Base-by-base conservation (phyloP, 176 grass and related monocot genomes). In the Thinopyrum elongatum region DNA sequence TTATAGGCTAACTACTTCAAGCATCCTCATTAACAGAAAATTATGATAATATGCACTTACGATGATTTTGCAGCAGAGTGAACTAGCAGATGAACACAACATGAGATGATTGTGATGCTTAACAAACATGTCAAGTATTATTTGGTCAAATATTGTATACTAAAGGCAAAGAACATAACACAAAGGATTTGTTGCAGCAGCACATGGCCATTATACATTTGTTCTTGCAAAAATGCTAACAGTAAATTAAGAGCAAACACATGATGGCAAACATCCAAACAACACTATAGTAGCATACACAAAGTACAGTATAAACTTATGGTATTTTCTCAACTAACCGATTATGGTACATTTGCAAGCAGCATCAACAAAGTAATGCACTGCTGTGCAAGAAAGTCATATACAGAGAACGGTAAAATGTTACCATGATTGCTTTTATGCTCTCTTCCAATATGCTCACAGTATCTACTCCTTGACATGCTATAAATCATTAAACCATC, bases 341-440 rank as follows among this genome's bases (percentile, higher is more conserved):
- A 30, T 34, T 21, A 69, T 19, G 31, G 39, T 22, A 76, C 17
- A 29, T 22, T 4, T 49, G 21, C 14, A 8, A 76, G 44, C 39
- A 80, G 28, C 28, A 6, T 72, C 67, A 49, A 77, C 19, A 70
- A 86, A 68, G 9, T 58, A 26, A 53, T 49, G 39, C 8, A 51
- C 8, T 38, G 26, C 66, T 36, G 22, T 30, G 4, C 46, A 58
- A 44, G 14, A 81, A 44, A 19, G 67, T 79, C 19, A 68, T 59
- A 17, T 60, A 70, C 7, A 73, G 34, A 74, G 6, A 21, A 82
- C 27, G 8, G 22, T 16, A 22, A 72, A 31, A 74, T 87, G 39
- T 77, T 93, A 95, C 96, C 93, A 84, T 98, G 96, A 87, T 98
- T 98, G 91, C 96, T 91, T 92, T 98, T 98, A 82, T 98, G 96